phyloP scores from a whole-genome alignment of 2,329 filamentous ascomycete genomes.

The Geosmithia flava region DNA sequence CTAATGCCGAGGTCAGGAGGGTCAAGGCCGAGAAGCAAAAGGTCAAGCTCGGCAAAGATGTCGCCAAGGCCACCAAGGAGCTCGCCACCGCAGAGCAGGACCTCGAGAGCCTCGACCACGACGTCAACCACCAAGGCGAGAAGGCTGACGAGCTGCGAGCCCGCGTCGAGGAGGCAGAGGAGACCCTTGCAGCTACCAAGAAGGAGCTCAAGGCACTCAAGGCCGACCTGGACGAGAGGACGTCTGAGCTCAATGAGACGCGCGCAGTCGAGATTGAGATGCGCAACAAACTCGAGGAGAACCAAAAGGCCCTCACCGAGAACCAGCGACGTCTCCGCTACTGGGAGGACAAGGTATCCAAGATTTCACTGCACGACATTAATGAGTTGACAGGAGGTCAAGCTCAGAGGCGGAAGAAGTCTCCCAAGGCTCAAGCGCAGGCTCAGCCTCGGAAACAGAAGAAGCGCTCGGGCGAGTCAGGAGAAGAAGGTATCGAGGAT shows the following conservation, averaged over 20 bases:
- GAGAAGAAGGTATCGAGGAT: slow-evolving; percentile 5
- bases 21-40: slow-evolving; percentile 92
- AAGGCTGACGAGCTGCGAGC: slow-evolving; percentile 61
- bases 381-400: slow-evolving; percentile 45
- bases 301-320: slow-evolving; percentile 76
- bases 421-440: slow-evolving; percentile 9
- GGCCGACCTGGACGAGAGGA: slow-evolving; percentile 75
- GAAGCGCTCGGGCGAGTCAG: slow-evolving; percentile 7
- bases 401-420: slow-evolving; percentile 5
- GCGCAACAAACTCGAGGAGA: slow-evolving; percentile 95
- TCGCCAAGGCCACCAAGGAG: slow-evolving; percentile 68
- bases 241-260: slow-evolving; percentile 74
- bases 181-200: slow-evolving; percentile 65
- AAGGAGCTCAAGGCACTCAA: slow-evolving; percentile 71
- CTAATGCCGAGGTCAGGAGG: slow-evolving; percentile 74
- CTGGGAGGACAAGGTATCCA: slow-evolving; percentile 83
- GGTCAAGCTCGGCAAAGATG: slow-evolving; percentile 74
- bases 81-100: slow-evolving; percentile 60
- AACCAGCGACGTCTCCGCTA: slow-evolving; percentile 75
- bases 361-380: slow-evolving; percentile 72
- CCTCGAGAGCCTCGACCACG: slow-evolving; percentile 64
- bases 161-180: slow-evolving; percentile 71
- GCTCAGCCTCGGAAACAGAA: slow-evolving; percentile 4
- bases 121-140: slow-evolving; percentile 64
- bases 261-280: slow-evolving; percentile 91